Evolutionary conservation across 768 basidiomycete species (phyloP), one percentile per base, ranked within the genome.

Genomic region (Suillus clintonianus): DNA sequence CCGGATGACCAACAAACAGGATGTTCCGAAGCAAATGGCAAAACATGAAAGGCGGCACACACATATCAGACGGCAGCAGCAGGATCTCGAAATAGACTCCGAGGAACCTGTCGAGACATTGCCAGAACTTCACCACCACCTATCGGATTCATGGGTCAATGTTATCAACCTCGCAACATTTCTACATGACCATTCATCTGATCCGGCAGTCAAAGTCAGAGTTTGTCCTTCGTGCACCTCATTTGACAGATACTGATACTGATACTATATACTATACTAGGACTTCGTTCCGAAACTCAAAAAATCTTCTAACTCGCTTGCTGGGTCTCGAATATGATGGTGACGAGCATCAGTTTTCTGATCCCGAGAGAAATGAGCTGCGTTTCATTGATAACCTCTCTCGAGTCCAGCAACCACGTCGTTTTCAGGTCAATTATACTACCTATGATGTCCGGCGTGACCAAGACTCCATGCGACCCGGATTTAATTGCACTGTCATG

Each of bases 381-480:
- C 22, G 14, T 0, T 24, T 74, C 14, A 13, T 67, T 3, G 69
- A 74, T 42, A 55, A 60, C 9, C 47, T 76, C 42, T 62, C 60
- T 15, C 22, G 42, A 1, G 53, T 59, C 10, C 42, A 30, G 24
- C 36, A 48, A 27, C 32, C 22, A 30, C 60, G 47, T 53, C 27
- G 4, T 11, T 53, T 69, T 32, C 64, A 54, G 4, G 43, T 68
- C n/a, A 65, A 68, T 42, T 72, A 67, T 43, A 72, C 71, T 1
- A 66, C 70, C 0, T 72, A 72, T 39, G 66, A 72, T 58, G 41
- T 72, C 6, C 61, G 60, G 1, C 59, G 61, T 5, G 64, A 60
- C 17, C 61, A 71, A 27, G 72, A 73, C 39, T 54, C 65, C 3
- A 56, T 74, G 34, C 69, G 66, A 11, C 71, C 69, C 0, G 55